Conservation (phyloP, 306 rosid genomes). For the Notholithocarpus densiflorus region DNA sequence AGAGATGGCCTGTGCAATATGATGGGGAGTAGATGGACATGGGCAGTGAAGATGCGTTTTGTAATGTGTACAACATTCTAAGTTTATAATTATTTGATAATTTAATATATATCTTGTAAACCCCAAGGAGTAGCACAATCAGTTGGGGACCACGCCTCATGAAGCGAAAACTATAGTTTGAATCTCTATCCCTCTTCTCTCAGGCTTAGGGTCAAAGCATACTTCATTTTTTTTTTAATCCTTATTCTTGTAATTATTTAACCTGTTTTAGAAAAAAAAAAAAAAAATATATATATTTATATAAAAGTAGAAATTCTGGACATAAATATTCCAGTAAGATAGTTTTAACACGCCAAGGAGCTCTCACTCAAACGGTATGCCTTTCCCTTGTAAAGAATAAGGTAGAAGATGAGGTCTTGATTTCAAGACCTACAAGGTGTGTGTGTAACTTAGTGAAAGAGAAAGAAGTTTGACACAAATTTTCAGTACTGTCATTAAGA, state of each 20-base stretch:
- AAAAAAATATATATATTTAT: too few relatives aligned
- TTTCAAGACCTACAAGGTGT: background rate
- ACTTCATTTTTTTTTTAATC: background rate
- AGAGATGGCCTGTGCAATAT: background rate
- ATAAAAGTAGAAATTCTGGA: background rate
- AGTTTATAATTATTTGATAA: background rate
- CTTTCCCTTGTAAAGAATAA: background rate
- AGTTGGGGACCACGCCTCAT: too few relatives aligned
- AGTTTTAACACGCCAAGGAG: background rate
- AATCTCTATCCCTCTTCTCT: too few relatives aligned
- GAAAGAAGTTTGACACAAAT: background rate
- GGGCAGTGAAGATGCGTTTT: background rate
- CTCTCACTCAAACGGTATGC: background rate
- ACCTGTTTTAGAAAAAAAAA: background rate
- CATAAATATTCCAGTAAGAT: background rate
- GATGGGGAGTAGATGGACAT: background rate
- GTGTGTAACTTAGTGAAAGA: background rate
- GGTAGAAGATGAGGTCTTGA: background rate
- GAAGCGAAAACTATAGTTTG: too few relatives aligned
- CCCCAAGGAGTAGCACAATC: too few relatives aligned
- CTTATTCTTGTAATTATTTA: background rate
- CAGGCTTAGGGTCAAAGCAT: too few relatives aligned
- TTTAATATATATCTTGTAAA: background rate
- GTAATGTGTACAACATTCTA: background rate
- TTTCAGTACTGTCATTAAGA: background rate